A percentile compares a stretch with the other conserved stretches of the same genome.
Evolutionary conservation across 164 flowering plant genomes (phyloP).

Genomic region (Vitis amurensis): DNA sequence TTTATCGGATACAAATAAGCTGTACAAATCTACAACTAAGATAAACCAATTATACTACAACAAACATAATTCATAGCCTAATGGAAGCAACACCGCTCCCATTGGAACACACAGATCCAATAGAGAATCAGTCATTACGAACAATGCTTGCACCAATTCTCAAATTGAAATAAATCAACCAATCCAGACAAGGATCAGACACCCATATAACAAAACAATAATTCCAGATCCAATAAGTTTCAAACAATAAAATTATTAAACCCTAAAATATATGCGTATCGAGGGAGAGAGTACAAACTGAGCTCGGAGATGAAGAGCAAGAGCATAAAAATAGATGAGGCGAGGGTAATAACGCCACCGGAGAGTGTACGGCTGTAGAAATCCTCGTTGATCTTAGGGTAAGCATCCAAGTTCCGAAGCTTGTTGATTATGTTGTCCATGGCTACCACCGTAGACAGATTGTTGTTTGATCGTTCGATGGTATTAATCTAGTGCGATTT

Average conservation of each 20-base stretch:
- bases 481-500: not conserved
- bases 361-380: conserved; percentile 74
- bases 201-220: no score
- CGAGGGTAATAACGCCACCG: conserved; percentile 66
- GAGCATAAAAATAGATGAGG: conserved; percentile 62
- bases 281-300: conserved; percentile 27
- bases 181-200: not conserved
- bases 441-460: not conserved
- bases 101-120: no score
- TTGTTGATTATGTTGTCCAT: conserved; percentile 45
- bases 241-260: not conserved
- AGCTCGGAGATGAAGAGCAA: conserved; percentile 75
- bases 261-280: not conserved
- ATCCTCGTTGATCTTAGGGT: conserved; percentile 77
- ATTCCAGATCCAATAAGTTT: no score
- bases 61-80: no score
- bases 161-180: not conserved
- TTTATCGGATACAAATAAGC: no score
- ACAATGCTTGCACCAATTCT: no score
- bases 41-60: no score
- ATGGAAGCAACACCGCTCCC: no score
- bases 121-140: no score
- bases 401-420: conserved; percentile 62
- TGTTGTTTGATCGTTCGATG: no score
- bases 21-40: no score